phyloP scores from a whole-genome alignment of 2,329 filamentous ascomycete species.

The Lojkania enalia region DNA sequence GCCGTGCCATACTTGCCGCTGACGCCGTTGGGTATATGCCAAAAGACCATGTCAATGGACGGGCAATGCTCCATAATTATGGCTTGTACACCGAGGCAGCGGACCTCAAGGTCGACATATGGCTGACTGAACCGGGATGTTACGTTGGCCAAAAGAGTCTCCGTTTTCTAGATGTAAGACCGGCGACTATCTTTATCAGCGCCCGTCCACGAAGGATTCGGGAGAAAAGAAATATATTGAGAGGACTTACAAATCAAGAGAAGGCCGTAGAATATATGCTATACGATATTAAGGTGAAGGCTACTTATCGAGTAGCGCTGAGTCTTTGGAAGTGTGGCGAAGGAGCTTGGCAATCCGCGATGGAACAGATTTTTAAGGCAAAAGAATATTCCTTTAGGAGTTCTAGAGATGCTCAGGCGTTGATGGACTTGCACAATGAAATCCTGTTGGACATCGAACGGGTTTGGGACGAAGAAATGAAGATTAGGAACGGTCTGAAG shows the following conservation, averaged over 20 bases:
- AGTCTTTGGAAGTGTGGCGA: constrained; percentile 28
- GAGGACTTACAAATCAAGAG: not conserved
- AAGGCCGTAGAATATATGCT: not conserved
- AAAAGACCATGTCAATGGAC: not conserved
- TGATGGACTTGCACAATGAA: not conserved
- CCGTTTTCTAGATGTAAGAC: constrained; percentile 6
- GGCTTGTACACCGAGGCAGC: constrained; percentile 2
- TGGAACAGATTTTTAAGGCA: constrained; percentile 17
- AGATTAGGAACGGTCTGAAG: not conserved
- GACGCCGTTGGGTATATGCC: constrained; percentile 1
- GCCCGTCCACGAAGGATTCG: constrained; percentile 1
- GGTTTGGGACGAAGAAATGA: constrained; percentile 5
- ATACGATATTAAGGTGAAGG: constrained; percentile 15
- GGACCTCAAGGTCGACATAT: constrained; percentile 5
- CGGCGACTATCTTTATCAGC: constrained; percentile 9
- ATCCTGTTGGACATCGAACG: constrained; percentile 8
- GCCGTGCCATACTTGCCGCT: constrained; percentile 19
- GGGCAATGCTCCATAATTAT: constrained; percentile 3
- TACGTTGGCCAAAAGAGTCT: constrained; percentile 8
- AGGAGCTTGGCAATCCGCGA: constrained; percentile 21
- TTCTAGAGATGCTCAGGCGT: too few relatives aligned
- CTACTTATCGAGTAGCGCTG: constrained; percentile 21
- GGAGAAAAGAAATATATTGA: not conserved
- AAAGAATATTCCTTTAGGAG: too few relatives aligned
- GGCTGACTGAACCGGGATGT: constrained; percentile 9